phyloP scores from a whole-genome alignment of 352 stramenopile genomes.

The Phytophthora crassamura region DNA sequence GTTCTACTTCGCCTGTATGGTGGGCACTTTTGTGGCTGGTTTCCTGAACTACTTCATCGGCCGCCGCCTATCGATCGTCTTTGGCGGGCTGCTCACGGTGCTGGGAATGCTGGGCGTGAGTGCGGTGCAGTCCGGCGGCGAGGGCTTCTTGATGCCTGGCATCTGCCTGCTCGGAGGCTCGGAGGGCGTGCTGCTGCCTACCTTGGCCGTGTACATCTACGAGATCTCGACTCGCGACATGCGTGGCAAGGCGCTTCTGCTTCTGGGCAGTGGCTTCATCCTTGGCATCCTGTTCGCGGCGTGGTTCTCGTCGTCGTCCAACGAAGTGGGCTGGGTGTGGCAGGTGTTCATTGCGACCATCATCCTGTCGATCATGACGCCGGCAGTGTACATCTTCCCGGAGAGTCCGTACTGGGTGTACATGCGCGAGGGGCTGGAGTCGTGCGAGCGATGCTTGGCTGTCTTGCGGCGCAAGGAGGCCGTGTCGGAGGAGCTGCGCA shows the following conservation, averaged over 20 bases:
- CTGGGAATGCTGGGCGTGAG: slow-evolving; percentile 78
- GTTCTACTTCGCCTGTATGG: slow-evolving; percentile 65
- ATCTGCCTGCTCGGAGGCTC: slow-evolving; percentile 65
- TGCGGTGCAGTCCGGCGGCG: slow-evolving; percentile 55
- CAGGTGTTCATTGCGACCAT: slow-evolving; percentile 84
- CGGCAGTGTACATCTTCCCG: slow-evolving; percentile 85
- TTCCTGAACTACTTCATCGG: slow-evolving; percentile 77
- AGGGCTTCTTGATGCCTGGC: slow-evolving; percentile 68
- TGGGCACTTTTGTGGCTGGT: slow-evolving; percentile 58
- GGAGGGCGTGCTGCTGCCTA: slow-evolving; percentile 74
- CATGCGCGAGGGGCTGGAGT: slow-evolving; percentile 76
- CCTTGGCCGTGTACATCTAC: slow-evolving; percentile 86
- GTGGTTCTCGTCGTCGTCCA: slow-evolving; percentile 76
- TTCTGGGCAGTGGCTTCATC: slow-evolving; percentile 77
- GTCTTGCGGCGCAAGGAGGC: slow-evolving; percentile 81
- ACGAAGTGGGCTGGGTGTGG: slow-evolving; percentile 85
- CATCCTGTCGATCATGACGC: slow-evolving; percentile 82
- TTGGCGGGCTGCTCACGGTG: slow-evolving; percentile 68
- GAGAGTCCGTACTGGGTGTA: slow-evolving; percentile 89
- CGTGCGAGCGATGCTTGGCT: slow-evolving; percentile 72
- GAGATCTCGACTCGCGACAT: slow-evolving; percentile 88
- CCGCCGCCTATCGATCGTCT: slow-evolving; percentile 76
- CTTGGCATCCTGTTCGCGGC: slow-evolving; percentile 64
- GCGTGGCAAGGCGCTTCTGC: slow-evolving; percentile 79
- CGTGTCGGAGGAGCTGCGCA: slow-evolving; percentile 74